Percentiles rank a stretch among this genome's conserved stretches.
phyloP scores from a whole-genome alignment of 2,329 filamentous ascomycete species.

The Botrytis pseudocinerea region DNA sequence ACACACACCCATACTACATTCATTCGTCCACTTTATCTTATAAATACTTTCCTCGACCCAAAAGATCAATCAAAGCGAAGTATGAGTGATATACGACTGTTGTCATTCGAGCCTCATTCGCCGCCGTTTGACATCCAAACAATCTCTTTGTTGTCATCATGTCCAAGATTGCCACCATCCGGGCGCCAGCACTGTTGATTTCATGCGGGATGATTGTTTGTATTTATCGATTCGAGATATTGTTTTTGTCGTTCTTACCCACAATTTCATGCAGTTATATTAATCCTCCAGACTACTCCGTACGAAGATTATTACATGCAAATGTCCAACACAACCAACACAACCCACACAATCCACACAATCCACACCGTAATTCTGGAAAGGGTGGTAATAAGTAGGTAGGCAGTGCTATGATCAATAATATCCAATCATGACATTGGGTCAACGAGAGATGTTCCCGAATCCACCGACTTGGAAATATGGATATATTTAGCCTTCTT shows the following conservation, averaged over 20 bases:
- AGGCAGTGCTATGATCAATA: constrained; percentile 6
- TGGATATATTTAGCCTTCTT: neutral
- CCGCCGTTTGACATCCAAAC: neutral
- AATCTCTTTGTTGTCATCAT: neutral
- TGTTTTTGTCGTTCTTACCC: neutral
- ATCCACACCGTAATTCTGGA: neutral
- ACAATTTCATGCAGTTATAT: neutral
- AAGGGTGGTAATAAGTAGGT: neutral
- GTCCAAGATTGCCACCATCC: neutral
- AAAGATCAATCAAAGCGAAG: neutral
- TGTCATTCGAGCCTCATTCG: neutral
- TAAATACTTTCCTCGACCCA: neutral
- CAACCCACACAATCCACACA: neutral
- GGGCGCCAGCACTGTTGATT: neutral
- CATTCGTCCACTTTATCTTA: neutral
- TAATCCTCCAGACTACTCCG: neutral
- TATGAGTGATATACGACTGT: neutral
- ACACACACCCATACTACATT: neutral
- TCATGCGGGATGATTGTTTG: neutral
- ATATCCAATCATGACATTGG: neutral
- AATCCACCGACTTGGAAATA: neutral
- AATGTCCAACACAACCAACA: neutral
- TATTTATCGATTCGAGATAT: neutral
- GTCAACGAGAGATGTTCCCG: neutral
- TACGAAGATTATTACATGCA: neutral